Conservation (phyloP, 176 grass and related monocot genomes). For the Phoenix roebelenii region DNA sequence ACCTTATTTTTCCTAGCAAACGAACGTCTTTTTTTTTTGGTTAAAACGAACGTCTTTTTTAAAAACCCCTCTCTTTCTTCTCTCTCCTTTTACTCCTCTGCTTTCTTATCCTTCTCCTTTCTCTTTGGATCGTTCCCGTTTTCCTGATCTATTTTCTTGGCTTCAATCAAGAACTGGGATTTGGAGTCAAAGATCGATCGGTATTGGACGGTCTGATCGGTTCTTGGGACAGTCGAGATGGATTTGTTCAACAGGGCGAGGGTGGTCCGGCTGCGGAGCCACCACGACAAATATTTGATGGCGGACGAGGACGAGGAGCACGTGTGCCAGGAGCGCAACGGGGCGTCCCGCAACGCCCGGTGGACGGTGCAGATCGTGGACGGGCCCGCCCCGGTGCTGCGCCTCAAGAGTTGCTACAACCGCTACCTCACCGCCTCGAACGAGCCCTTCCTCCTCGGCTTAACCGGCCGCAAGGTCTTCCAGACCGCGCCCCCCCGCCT, state of each 20-base stretch:
- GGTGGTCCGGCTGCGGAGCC: constrained; percentile 58
- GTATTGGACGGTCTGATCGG: no score
- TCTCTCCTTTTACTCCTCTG: no score
- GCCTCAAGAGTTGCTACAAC: constrained; percentile 59
- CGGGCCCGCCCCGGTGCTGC: constrained; percentile 33
- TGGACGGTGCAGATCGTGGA: constrained; percentile 60
- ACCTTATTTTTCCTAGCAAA: no score
- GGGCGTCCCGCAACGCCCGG: constrained; percentile 42
- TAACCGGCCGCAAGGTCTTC: constrained; percentile 47
- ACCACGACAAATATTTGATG: constrained; percentile 73
- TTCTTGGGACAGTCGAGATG: constrained; percentile 20
- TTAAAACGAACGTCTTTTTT: no score
- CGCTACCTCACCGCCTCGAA: constrained; percentile 87
- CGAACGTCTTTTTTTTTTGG: no score
- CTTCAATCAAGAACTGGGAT: no score
- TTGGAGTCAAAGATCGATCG: no score
- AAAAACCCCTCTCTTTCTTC: no score
- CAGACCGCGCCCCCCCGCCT: constrained; percentile 45
- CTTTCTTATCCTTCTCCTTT: no score
- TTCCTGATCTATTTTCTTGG: no score
- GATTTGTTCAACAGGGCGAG: constrained; percentile 67
- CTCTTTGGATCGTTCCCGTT: no score
- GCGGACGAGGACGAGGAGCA: constrained; percentile 76
- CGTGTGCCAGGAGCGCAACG: constrained; percentile 58
- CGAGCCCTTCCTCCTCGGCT: constrained; percentile 53